Percentiles rank a stretch among this genome's conserved stretches.
Evolutionary conservation across 306 rosid species (phyloP).

Genomic region (Cucurbita moschata): DNA sequence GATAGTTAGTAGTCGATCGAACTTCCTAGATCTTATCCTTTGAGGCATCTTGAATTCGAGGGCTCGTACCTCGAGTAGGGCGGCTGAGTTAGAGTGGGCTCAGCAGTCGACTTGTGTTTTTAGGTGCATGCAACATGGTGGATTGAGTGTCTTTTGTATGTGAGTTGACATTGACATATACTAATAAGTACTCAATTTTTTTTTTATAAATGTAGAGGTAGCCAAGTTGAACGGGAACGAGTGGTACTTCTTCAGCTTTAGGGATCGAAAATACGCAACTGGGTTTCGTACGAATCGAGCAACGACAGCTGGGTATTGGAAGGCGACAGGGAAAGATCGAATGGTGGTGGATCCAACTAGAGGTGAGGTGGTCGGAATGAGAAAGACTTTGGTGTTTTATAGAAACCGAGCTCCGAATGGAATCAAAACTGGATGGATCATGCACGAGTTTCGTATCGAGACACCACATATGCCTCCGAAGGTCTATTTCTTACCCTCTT

Average conservation of each 20-base stretch:
- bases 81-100: too few relatives aligned
- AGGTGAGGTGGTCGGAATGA: background rate
- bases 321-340: background rate
- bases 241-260: conserved; percentile 1
- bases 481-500: background rate
- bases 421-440: background rate
- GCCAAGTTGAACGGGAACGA: background rate
- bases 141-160: too few relatives aligned
- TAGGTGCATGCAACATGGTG: too few relatives aligned
- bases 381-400: conserved; percentile 1
- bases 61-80: too few relatives aligned
- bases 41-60: too few relatives aligned
- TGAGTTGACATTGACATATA: too few relatives aligned
- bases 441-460: conserved; percentile 2
- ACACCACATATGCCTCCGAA: background rate
- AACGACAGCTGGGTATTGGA: background rate
- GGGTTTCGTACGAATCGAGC: background rate
- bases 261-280: background rate
- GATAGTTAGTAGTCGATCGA: too few relatives aligned
- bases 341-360: background rate
- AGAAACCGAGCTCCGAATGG: conserved; percentile 2
- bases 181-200: background rate
- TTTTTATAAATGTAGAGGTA: background rate
- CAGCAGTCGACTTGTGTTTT: too few relatives aligned
- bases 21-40: too few relatives aligned